Evolutionary conservation across 106 monocot genomes (phyloP), one percentile per base, ranked within the genome.

Genomic region (Xerophyta viscosa): DNA sequence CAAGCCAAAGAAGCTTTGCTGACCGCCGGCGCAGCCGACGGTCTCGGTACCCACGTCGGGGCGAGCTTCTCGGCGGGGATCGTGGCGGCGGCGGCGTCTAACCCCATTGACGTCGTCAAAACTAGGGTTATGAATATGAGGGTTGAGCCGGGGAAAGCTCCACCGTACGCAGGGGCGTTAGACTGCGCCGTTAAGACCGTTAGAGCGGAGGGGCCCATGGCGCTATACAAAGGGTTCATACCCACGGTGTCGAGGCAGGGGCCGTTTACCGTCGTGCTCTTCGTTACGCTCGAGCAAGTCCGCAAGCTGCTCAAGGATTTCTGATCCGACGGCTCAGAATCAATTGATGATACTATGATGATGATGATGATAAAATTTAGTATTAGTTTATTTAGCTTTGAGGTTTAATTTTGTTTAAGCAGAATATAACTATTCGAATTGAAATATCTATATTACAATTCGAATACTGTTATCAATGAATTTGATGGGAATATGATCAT

Each of bases 251-350:
- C 66, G 8, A 57, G 88, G 14, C 88, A 88, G 69, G 82, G 88
- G 14, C 82, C 88, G 8, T 88, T 79, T 62, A 88, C 88, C 1
- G 62, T 88, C 19, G 79, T 88, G 24, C 78, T 88, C 39, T 88
- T 88, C 63, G 82, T 87, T 39, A 82, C 87, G 15, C 78, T 87
- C 44, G 87, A 87, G 77, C 81, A 82, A 78, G 74, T 87, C 15
- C 62, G 81, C 25, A 62, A 63, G 14, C 66, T 86, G 26, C 65
- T 87, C 31, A 71, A 77, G 52, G 75, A 72, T 26, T 63, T 83
- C 50, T 72, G 61, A 56, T 52, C 28, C 10, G 11, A 39, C 10
- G 27, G 7, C 28, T 17, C 14, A 8, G 28, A n/a, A 52, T 52
- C 28, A 2, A 0, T 12, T 27, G 25, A 8, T 24, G 10, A 24